phyloP scores from a whole-genome alignment of 108 stramenopile species.

The Nitzschia sp. region DNA sequence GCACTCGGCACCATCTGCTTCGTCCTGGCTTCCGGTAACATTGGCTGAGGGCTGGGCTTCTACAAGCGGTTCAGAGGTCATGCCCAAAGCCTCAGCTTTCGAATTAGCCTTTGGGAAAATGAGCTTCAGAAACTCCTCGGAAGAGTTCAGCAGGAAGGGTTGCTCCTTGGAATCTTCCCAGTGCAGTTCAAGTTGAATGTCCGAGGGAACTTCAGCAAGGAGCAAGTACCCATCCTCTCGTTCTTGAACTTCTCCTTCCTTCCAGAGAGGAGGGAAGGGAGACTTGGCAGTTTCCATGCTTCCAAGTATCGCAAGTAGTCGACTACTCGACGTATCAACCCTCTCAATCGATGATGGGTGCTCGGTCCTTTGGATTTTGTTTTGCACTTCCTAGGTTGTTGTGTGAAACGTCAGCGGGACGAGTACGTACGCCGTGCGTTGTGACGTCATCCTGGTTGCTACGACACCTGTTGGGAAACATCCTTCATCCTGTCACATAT shows the following conservation, averaged over 20 bases:
- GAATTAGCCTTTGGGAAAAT: neutral
- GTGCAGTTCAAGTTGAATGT: neutral
- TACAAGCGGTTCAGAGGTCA: neutral
- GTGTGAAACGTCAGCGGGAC: no score
- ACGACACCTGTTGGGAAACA: no score
- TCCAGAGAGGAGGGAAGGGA: constrained; percentile 16
- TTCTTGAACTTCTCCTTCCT: constrained; percentile 20
- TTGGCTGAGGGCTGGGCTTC: neutral
- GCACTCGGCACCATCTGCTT: neutral
- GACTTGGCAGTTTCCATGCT: neutral
- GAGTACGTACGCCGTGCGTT: no score
- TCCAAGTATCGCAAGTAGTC: neutral
- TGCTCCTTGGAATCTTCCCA: constrained; percentile 3
- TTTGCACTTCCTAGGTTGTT: no score
- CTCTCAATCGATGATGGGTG: no score
- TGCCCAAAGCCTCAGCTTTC: neutral
- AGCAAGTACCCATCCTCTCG: constrained; percentile 23
- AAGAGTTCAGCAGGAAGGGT: constrained; percentile 7
- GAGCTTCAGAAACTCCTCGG: constrained; percentile 1
- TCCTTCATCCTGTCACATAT: no score
- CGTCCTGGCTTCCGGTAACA: neutral
- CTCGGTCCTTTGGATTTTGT: no score
- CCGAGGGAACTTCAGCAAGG: neutral
- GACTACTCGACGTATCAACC: neutral
- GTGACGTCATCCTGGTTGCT: no score